Conservation (phyloP, 768 basidiomycete species). For the Filobasidium floriforme region DNA sequence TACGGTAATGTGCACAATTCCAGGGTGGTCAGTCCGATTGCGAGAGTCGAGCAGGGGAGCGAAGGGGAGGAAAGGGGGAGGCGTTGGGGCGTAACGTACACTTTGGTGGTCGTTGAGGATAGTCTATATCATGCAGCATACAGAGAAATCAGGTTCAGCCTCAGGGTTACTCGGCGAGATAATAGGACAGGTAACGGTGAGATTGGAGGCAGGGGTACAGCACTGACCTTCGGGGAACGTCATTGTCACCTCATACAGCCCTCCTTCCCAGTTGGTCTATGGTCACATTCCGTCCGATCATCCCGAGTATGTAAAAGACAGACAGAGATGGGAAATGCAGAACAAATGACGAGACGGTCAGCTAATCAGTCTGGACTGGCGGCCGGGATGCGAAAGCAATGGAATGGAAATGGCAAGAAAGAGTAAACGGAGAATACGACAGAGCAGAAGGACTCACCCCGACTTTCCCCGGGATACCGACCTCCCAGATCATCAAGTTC, state of each 20-base stretch:
- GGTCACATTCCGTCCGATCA: no score
- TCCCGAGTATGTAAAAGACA: no score
- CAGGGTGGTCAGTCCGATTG: no score
- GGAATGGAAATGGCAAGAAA: neutral
- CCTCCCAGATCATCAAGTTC: constrained; percentile 98
- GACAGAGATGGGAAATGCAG: no score
- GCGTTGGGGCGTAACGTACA: constrained; percentile 30
- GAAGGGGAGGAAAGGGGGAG: neutral
- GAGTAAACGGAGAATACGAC: neutral
- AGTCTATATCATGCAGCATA: no score
- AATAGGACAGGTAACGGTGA: no score
- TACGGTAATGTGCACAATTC: no score
- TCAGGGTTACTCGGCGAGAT: no score
- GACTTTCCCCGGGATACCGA: constrained; percentile 90
- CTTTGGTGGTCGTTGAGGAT: constrained; percentile 44
- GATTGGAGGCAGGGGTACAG: neutral
- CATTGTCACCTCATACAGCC: constrained; percentile 89
- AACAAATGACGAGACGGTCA: no score
- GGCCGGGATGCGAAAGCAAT: neutral
- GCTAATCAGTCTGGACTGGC: neutral
- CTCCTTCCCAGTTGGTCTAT: constrained; percentile 94
- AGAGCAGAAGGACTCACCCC: constrained; percentile 54
- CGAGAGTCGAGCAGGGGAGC: neutral
- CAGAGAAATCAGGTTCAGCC: no score
- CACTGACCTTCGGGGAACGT: constrained; percentile 84